These are phyloP conservation scores for Albizia julibrissin DNA, from an alignment of 306 rosid genomes.

Conservation along the genomic window DNA sequence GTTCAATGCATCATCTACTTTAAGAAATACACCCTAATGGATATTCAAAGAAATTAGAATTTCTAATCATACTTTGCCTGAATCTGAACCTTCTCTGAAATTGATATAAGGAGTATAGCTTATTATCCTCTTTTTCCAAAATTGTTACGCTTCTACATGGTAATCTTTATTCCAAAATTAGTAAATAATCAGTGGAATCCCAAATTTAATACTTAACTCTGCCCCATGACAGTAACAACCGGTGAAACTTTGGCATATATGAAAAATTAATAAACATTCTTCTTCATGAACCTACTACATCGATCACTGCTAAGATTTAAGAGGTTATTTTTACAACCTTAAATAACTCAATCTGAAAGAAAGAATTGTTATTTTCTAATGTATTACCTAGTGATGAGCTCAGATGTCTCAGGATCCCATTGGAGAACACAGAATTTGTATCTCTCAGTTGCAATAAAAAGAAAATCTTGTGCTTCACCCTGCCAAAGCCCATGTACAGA, in stretches of 20 bases:
- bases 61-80: neutral
- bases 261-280: neutral
- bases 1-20: neutral
- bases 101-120: neutral
- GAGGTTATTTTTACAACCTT: neutral
- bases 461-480: slow-evolving; percentile 94
- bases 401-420: slow-evolving; percentile 88
- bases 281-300: neutral
- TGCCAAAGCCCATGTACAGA: slow-evolving; percentile 32
- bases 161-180: neutral
- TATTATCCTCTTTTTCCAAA: neutral
- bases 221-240: neutral
- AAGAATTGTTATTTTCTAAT: neutral
- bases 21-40: neutral
- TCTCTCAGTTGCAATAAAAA: slow-evolving; percentile 94
- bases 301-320: neutral
- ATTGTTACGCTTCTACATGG: neutral
- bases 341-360: neutral
- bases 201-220: neutral
- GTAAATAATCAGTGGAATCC: neutral
- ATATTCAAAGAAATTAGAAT: neutral
- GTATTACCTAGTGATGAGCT: slow-evolving; percentile 69
- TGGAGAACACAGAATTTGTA: slow-evolving; percentile 98
- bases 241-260: neutral
- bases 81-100: neutral